Base-by-base conservation (phyloP, 106 monocot genomes). In the Dendrobium officinale region DNA sequence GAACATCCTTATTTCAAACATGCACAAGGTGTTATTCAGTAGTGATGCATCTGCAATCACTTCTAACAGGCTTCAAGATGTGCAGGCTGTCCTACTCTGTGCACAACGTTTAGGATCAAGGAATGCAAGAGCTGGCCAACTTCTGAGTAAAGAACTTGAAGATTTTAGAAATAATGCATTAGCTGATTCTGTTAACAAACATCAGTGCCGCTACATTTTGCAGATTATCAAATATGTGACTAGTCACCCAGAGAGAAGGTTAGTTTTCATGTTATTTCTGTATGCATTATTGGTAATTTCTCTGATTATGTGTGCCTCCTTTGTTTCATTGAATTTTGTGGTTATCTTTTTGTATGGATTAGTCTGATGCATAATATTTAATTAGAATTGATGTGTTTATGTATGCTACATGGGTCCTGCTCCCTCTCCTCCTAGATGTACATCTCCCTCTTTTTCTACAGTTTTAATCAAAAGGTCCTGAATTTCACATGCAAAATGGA, bases 131-230 rank as follows among this genome's bases (percentile, higher is more conserved):
- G 95, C 95, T 73, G 95, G 92, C 24, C 98, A 92, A 73, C 91
- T 95, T 24, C 77, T 98, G 55, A 92, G 80, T 49, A 98, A 95
- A 89, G 98, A 98, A 83, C 90, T 98, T 75, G 98, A 98, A 91
- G 98, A 98, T 66, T 98, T 87, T 88, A 88, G 92, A 84, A 89
- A 73, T 76, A 88, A 83, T 72, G 42, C 84, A 58, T 86, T 84
- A 80, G 91, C 94, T 80, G 98, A 98, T 85, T 92, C 89, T 48
- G 95, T 98, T 8, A 95, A 85, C 88, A 98, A 95, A 78, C 98
- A 98, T 88, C 98, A 98, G 73, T 89, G 89, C 73, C 92, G 98
- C 48, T 98, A 85, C 80, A 95, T 98, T 77, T 80, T 95, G 88
- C 98, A 98, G 86, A 92, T 78, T 79, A 85, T 98, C 67, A 98